A percentile compares a stretch with the other conserved stretches of the same genome.
These are phyloP conservation scores for Terfezia claveryi DNA, from an alignment of 495 filamentous ascomycete species.

Conservation along the genomic window DNA sequence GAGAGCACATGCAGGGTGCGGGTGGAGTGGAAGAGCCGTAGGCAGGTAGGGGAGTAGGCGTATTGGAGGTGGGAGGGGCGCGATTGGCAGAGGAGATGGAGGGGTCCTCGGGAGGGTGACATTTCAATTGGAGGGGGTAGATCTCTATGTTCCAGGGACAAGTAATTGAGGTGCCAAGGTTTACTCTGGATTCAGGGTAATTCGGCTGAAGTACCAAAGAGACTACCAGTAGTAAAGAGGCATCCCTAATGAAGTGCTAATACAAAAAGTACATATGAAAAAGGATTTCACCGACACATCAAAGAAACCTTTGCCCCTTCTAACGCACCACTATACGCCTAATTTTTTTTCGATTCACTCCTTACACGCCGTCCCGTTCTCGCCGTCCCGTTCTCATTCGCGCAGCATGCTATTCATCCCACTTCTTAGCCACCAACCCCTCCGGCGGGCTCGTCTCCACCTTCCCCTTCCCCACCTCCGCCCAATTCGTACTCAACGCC, in stretches of 20 bases:
- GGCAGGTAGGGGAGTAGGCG: background rate
- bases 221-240: no score
- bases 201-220: no score
- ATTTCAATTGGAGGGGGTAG: conserved; percentile 10
- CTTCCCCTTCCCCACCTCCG: conserved; percentile 49
- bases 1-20: background rate
- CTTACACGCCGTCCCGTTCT: background rate
- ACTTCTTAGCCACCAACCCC: conserved; percentile 52
- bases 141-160: no score
- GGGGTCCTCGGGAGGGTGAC: conserved; percentile 21
- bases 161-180: no score
- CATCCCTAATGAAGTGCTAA: no score
- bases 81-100: background rate
- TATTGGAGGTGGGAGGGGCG: background rate
- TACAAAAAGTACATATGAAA: no score
- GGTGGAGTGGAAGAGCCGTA: conserved; percentile 5
- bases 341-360: background rate
- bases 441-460: conserved; percentile 59
- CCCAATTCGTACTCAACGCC: conserved; percentile 80
- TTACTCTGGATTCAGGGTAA: no score
- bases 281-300: no score
- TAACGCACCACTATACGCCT: background rate
- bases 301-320: no score
- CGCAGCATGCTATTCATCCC: conserved; percentile 20
- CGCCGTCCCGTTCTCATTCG: background rate